phyloP scores from a whole-genome alignment of 148 eudicot genomes.

The Talinum fruticosum region DNA sequence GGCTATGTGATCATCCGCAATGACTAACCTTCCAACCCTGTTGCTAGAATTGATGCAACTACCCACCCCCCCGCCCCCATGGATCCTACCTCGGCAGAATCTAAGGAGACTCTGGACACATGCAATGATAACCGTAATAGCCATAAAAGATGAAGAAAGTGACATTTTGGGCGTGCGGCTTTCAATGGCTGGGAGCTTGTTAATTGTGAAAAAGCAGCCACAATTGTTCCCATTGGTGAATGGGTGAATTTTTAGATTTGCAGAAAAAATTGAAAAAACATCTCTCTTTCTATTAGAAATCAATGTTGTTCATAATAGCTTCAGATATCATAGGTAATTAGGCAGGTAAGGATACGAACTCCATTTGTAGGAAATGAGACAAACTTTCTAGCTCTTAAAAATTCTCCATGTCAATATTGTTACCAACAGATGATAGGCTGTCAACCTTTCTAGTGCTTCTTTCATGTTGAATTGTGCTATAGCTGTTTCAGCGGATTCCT shows the following conservation, averaged over 20 bases:
- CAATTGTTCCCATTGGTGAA: background rate
- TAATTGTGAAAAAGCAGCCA: background rate
- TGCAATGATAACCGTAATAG: too few relatives aligned
- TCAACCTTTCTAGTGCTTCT: background rate
- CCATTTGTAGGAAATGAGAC: background rate
- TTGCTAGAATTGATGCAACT: too few relatives aligned
- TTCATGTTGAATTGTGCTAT: too few relatives aligned
- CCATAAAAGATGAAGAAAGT: too few relatives aligned
- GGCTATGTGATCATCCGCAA: background rate
- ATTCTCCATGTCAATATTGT: background rate
- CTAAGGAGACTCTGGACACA: too few relatives aligned
- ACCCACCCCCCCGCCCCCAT: too few relatives aligned
- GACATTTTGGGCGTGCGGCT: too few relatives aligned
- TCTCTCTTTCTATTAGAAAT: background rate
- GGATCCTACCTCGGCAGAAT: too few relatives aligned
- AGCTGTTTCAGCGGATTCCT: too few relatives aligned
- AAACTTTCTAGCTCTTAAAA: background rate
- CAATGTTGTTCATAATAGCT: background rate
- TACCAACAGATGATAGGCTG: background rate
- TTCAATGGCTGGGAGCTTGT: background rate
- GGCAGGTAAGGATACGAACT: background rate
- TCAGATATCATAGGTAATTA: background rate
- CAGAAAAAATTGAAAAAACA: too few relatives aligned
- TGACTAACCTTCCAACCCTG: too few relatives aligned
- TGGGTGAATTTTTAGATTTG: background rate